Conservation (phyloP, 139 green algal species). For the Eudorina sp. region DNA sequence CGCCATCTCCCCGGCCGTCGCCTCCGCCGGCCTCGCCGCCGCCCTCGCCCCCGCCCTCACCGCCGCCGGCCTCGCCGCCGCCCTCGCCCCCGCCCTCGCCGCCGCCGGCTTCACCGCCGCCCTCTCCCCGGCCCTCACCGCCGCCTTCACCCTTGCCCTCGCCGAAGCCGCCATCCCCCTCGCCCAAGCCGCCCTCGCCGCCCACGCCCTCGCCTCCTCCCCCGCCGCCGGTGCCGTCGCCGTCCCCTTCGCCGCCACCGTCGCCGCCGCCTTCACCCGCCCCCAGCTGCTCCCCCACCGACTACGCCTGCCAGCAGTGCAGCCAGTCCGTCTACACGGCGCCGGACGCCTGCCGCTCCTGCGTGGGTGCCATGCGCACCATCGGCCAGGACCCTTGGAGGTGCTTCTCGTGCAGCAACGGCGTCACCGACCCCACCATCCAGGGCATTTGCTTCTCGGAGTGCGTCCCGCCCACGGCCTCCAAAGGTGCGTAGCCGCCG, state of each 20-base stretch:
- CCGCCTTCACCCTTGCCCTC: background rate
- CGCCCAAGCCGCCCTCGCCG: background rate
- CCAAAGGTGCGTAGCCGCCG: background rate
- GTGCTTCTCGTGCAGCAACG: constrained; percentile 9
- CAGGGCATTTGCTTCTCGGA: background rate
- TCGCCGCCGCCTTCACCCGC: background rate
- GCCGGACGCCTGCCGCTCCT: background rate
- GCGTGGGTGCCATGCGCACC: background rate
- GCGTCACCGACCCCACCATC: background rate
- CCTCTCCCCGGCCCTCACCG: background rate
- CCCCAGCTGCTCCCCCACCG: background rate
- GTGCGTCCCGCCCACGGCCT: background rate
- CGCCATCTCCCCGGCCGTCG: background rate
- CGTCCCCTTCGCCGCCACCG: background rate
- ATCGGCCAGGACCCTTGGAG: constrained; percentile 14
- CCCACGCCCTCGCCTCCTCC: background rate
- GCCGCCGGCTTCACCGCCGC: background rate
- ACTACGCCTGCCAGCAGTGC: constrained; percentile 18
- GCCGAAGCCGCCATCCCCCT: background rate
- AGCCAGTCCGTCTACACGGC: background rate
- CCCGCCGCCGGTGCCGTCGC: background rate
- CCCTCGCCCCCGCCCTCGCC: background rate
- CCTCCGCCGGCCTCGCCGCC: background rate
- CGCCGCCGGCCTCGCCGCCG: background rate
- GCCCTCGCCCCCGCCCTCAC: background rate